A percentile compares a stretch with the other conserved stretches of the same genome.
Conservation (phyloP, 163 green algal genomes). For the Scenedesmus sp. region DNA sequence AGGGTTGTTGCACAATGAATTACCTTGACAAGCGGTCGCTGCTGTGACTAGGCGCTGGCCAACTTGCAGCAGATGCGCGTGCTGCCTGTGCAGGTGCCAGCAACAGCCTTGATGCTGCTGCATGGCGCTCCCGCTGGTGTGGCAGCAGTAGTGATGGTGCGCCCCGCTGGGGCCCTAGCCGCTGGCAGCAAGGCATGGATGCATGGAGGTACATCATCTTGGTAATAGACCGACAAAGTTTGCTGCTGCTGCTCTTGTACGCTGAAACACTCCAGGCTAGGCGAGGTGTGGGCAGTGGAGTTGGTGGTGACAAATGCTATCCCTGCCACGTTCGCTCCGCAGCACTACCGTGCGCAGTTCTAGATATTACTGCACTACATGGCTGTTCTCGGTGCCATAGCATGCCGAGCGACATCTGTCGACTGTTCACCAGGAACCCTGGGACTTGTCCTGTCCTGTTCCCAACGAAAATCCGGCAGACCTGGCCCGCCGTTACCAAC, state of each 20-base stretch:
- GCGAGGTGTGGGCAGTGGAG: background rate
- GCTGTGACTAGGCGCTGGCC: background rate
- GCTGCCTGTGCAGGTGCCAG: background rate
- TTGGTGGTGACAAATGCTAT: background rate
- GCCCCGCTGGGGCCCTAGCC: background rate
- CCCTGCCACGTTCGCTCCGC: background rate
- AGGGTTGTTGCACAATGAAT: background rate
- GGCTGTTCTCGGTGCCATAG: background rate
- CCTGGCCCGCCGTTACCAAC: no score
- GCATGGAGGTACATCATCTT: background rate
- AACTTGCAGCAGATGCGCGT: background rate
- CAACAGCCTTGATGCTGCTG: background rate
- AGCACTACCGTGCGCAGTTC: no score
- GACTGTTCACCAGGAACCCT: background rate
- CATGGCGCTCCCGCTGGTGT: background rate
- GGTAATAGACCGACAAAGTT: background rate
- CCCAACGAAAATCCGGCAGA: background rate
- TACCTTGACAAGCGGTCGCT: background rate
- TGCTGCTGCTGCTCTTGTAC: background rate
- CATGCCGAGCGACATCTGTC: background rate
- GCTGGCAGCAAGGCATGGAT: background rate
- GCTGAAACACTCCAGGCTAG: background rate
- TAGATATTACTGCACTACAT: background rate
- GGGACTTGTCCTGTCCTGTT: no score
- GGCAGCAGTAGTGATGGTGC: background rate